Evolutionary conservation across 306 rosid species (phyloP).

Genomic region (Boehmeria nivea): DNA sequence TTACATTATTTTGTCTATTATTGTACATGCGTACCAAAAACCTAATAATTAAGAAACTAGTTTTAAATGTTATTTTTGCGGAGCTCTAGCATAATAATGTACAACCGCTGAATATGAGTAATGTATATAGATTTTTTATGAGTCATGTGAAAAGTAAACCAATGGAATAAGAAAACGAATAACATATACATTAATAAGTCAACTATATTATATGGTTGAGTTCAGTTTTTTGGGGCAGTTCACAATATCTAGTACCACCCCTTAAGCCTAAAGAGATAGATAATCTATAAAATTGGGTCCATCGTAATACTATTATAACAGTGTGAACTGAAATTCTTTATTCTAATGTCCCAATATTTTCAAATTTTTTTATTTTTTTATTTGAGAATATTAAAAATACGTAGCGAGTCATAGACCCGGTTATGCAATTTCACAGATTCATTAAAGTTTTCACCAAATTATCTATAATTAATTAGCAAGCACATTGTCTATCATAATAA

Average conservation of each 20-base stretch:
- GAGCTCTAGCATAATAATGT: background rate
- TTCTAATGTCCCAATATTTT: background rate
- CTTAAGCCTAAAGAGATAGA: conserved; percentile 9
- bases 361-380: background rate
- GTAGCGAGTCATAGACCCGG: background rate
- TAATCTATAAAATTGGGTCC: conserved; percentile 28
- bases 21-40: too few relatives aligned
- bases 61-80: too few relatives aligned
- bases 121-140: background rate
- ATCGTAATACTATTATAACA: background rate
- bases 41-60: too few relatives aligned
- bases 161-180: conserved; percentile 5
- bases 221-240: conserved; percentile 48
- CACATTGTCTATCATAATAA: too few relatives aligned
- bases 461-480: too few relatives aligned
- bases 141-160: background rate
- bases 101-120: too few relatives aligned
- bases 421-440: too few relatives aligned
- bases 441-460: too few relatives aligned
- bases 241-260: conserved; percentile 38
- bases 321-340: too few relatives aligned
- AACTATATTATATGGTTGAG: conserved; percentile 27
- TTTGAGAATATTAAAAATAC: background rate
- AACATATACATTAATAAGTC: conserved; percentile 20
- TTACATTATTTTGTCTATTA: too few relatives aligned